Evolutionary conservation across 371 early-diverging fungal genomes (phyloP), one percentile per base, ranked within the genome.

Genomic region (Batkoa obscura): DNA sequence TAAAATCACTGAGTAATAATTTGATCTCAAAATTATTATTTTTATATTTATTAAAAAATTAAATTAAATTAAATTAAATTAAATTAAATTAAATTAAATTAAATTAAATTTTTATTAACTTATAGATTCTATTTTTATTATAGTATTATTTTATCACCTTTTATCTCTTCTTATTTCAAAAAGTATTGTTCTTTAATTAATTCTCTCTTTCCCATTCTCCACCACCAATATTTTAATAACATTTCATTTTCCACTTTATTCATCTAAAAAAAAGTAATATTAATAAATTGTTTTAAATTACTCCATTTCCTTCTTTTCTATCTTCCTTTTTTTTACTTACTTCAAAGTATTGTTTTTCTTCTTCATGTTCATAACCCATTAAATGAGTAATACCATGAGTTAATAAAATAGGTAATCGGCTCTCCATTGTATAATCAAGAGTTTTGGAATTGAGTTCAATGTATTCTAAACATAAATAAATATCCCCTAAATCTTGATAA

Each of bases 341-440:
- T 53, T 46, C 10, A 13, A 34, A n/a, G 17, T 37, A 61, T 5
- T 58, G 45, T 8, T 37, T 55, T 6, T 61, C 58, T 15, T 42
- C 54, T 38, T 58, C 61, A 54, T 61, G 61, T 43, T 61, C 58
- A 53, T 61, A 61, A 23, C 61, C 61, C 31, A 61, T 23, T 32
- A 61, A 61, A 58, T 61, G 61, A 41, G 53, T 53, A 30, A 61
- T 43, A 37, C 61, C 58, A 48, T 61, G 61, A 17, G 39, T 39
- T 17, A 41, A 61, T 48, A 61, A 52, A 13, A 42, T 52, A 8
- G 53, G 58, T 35, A 61, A 41, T 42, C 61, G 37, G n/a, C 36
- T 47, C 41, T 61, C 41, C 31, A 61, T n/a, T 12, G 17, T 43
- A 38, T 43, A 9, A 23, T 53, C 41, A 51, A 58, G 17, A 47